Percentiles rank a stretch among this genome's conserved stretches.
Conservation (phyloP, 2,329 filamentous ascomycete species). For the Cryoendolithus antarcticus region DNA sequence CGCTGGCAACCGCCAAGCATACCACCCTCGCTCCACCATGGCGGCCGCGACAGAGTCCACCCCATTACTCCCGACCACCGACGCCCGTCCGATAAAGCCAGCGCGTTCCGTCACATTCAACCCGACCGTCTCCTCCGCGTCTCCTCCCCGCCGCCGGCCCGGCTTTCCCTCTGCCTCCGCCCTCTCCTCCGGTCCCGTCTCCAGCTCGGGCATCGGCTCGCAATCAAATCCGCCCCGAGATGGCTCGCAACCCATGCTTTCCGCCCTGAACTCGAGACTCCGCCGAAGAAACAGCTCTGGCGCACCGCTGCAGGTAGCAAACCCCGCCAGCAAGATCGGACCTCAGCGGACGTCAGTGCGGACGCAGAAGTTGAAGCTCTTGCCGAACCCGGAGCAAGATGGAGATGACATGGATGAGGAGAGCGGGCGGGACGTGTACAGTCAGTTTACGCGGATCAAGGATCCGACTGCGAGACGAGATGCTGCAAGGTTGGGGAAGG, state of each 20-base stretch:
- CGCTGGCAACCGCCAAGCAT: too few relatives aligned
- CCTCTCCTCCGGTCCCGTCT: conserved; percentile 17
- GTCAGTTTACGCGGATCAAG: conserved; percentile 94
- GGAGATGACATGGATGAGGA: conserved; percentile 73
- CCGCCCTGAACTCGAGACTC: conserved; percentile 75
- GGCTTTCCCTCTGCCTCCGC: conserved; percentile 24
- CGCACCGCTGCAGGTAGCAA: conserved; percentile 34
- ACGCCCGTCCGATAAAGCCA: conserved; percentile 21
- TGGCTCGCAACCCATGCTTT: conserved; percentile 50
- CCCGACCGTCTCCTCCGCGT: conserved; percentile 40
- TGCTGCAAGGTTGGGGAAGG: conserved; percentile 84
- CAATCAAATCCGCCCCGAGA: conserved; percentile 23
- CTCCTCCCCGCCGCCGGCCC: conserved; percentile 24
- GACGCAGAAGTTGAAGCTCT: conserved; percentile 87
- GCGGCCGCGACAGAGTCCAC: too few relatives aligned
- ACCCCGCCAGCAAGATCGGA: conserved; percentile 61
- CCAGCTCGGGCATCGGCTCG: conserved; percentile 8
- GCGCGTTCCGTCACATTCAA: conserved; percentile 66
- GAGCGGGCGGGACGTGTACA: conserved; percentile 89
- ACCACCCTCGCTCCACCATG: too few relatives aligned
- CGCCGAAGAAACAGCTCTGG: conserved; percentile 77
- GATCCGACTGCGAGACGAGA: conserved; percentile 87
- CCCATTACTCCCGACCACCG: too few relatives aligned
- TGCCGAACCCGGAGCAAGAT: conserved; percentile 76
- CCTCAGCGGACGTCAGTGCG: conserved; percentile 92